Base-by-base conservation (phyloP, 768 basidiomycete genomes). In the Kwoniella europaea region DNA sequence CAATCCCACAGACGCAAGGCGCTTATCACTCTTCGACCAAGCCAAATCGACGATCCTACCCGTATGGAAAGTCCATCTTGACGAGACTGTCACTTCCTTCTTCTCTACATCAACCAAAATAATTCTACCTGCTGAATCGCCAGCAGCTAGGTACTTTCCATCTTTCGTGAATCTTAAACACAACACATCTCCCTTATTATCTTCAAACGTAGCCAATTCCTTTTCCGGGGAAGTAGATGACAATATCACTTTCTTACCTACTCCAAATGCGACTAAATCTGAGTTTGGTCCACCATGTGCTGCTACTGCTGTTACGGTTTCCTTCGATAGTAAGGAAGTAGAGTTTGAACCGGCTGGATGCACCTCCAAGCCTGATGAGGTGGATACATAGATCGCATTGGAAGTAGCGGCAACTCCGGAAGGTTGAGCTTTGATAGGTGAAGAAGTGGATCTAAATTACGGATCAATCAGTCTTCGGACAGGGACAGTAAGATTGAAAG, bases 1-100 rank as follows among this genome's bases (percentile, higher is more conserved):
- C n/a, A 96, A 87, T 20, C 93, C 92, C 12, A 91, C 94, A 4
- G 93, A 94, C 12, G 90, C 94, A 72, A 91, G 88, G 78, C 94
- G 89, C 71, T 87, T 86, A 7, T 90, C 89, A 78, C 92, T 90
- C 6, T 88, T 75, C 7, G 91, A 89, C 89, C 91, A 94, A 1
- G 88, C 85, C 18, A 98, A 86, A 10, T 92, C 89, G 75, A 90
- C 88, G 71, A 98, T 88, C 35, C 92, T 90, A 0, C 89, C 92
- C 10, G 90, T 87, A 84, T 98, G 96, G 86, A 90, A 89, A 9
- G 91, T 88, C 96, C 96, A 98, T 67, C 89, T 89, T 3, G 89
- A 87, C 50, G 90, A 59, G 12, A 83, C 78, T 1, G 76, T 20
- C 43, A 75, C 74, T 64, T 75, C 88, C 72, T 88, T 87, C 79